Percentiles rank a stretch among this genome's conserved stretches.
Evolutionary conservation across 2,329 filamentous ascomycete species (phyloP).

Genomic region (Talaromyces sp.): DNA sequence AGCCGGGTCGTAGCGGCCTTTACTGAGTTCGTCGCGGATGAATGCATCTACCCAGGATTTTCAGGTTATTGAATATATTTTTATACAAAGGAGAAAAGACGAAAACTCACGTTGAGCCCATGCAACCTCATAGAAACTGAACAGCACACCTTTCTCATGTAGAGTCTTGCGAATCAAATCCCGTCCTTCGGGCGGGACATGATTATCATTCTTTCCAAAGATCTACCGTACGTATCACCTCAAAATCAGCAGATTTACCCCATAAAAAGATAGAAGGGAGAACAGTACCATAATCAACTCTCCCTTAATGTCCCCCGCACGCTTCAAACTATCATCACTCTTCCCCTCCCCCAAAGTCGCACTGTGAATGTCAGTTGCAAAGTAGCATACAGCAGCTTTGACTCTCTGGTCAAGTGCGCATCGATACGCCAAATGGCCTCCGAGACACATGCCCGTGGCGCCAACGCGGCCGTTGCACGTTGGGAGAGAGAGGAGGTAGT

Average conservation of each 20-base stretch:
- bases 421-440: conserved; percentile 76
- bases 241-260: too few species aligned
- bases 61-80: background rate
- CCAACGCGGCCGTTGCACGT: conserved; percentile 80
- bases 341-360: conserved; percentile 66
- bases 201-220: conserved; percentile 85
- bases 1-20: conserved; percentile 88
- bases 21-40: conserved; percentile 85
- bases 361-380: conserved; percentile 85
- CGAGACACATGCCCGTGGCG: conserved; percentile 85
- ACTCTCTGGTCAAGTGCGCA: conserved; percentile 71
- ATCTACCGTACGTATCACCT: too few species aligned
- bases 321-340: conserved; percentile 56
- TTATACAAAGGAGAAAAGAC: background rate
- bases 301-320: conserved; percentile 64
- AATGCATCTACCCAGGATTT: conserved; percentile 68
- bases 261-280: background rate
- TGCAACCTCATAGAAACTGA: conserved; percentile 84
- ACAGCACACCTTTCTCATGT: conserved; percentile 66
- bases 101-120: conserved; percentile 68
- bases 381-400: conserved; percentile 75
- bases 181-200: conserved; percentile 76
- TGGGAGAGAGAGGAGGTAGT: conserved; percentile 63
- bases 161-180: conserved; percentile 79
- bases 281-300: conserved; percentile 66